Evolutionary conservation across 2,329 filamentous ascomycete species (phyloP), one percentile per base, ranked within the genome.

Genomic region (Mycosphaerella sp.): DNA sequence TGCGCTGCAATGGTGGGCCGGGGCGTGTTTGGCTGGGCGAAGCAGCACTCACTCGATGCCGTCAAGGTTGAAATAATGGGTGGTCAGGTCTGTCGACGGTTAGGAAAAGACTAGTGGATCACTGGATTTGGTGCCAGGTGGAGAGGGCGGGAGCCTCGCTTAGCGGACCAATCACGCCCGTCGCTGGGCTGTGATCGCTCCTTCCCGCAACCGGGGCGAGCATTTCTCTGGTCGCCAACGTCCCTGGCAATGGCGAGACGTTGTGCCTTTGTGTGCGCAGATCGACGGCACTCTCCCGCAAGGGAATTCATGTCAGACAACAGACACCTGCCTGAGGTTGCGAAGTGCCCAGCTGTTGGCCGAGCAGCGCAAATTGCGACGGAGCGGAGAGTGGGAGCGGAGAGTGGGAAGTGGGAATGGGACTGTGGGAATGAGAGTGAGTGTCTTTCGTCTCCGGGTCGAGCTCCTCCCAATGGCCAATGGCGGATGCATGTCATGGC

Each of bases 251-350:
- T 23, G 45, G 23, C 31, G 39, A 36, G 31, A 43, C 12, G 17
- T 44, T 23, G 8, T 10, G 21, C 21, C 21, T 21, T 21, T 21
- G 21, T 21, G 21, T 4, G 49, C 41, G 34, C 26, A 41, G 31
- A 34, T 21, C 23, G n/a, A 14, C 45, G 21, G 21, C 2, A 21
- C 21, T 21, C 21, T 21, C 17, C 32, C 48, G 38, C 48, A 39
- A 32, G 32, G 44, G 38, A 55, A 38, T 38, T 51, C 45, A 41
- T 38, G 49, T 49, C 45, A 56, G 45, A 56, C 50, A 56, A 56
- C 45, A 56, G 45, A 56, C 50, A 56, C 53, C 40, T 49, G 54
- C 53, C 50, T 53, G 50, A 48, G 12, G 32, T 17, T 31, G 14
- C 14, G 39, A 23, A 41, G 26, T 26, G 3, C 45, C 45, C 6